phyloP scores from a whole-genome alignment of 768 basidiomycete genomes.

The Dioszegia hungarica region DNA sequence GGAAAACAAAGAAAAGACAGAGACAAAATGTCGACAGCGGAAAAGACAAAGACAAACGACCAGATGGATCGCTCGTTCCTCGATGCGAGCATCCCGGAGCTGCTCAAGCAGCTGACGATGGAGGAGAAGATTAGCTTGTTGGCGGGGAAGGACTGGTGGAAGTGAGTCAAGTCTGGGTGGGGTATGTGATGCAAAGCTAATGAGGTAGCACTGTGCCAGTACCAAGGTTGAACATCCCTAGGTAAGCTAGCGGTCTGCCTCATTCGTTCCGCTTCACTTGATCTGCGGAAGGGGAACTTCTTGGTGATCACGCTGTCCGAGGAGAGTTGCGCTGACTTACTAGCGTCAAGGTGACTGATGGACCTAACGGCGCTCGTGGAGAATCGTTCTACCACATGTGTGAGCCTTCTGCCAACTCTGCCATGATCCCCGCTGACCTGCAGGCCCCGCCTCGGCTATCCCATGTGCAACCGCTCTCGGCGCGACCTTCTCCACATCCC shows the following conservation, averaged over 20 bases:
- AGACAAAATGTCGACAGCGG: background rate
- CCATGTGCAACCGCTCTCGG: constrained; percentile 68
- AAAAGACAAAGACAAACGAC: constrained; percentile 22
- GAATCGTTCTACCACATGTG: constrained; percentile 39
- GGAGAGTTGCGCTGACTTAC: constrained; percentile 49
- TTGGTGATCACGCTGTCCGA: no score
- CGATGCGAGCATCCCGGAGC: constrained; percentile 56
- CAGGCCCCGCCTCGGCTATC: constrained; percentile 59
- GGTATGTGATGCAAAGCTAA: background rate
- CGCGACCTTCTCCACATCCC: constrained; percentile 63
- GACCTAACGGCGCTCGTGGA: constrained; percentile 69
- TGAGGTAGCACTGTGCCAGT: constrained; percentile 41
- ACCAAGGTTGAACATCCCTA: constrained; percentile 59
- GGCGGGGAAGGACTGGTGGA: constrained; percentile 68
- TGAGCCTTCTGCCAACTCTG: constrained; percentile 16
- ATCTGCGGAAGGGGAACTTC: background rate
- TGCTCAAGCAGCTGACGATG: constrained; percentile 55
- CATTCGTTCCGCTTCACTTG: constrained; percentile 53
- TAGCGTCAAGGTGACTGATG: constrained; percentile 66
- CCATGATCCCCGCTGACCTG: constrained; percentile 3
- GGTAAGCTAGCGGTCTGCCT: constrained; percentile 44
- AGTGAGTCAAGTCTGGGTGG: constrained; percentile 48
- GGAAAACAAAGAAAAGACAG: background rate
- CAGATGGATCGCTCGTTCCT: constrained; percentile 52
- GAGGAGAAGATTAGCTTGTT: constrained; percentile 60